Percentiles rank a stretch among this genome's conserved stretches.
These are phyloP conservation scores for Clavaria fumosa DNA, from an alignment of 768 basidiomycete species.

Conservation along the genomic window DNA sequence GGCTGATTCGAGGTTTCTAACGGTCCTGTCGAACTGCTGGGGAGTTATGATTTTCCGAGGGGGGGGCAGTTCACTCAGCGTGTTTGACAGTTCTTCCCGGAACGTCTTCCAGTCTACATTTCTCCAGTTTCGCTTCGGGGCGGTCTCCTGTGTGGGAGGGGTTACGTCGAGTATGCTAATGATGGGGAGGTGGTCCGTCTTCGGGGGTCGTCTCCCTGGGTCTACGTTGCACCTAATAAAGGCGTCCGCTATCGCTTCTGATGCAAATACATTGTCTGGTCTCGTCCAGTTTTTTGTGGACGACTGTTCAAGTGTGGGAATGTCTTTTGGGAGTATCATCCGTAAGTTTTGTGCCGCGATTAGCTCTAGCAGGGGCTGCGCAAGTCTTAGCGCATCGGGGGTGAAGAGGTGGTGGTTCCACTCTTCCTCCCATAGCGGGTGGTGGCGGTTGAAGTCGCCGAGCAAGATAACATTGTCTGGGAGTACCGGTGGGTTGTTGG, in stretches of 20 bases:
- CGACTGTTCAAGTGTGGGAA: slow-evolving; percentile 20
- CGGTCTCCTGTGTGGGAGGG: not conserved
- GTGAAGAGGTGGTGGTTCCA: slow-evolving; percentile 21
- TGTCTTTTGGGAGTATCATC: slow-evolving; percentile 20
- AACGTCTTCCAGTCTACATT: not conserved
- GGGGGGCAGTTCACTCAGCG: not conserved
- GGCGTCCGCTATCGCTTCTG: not conserved
- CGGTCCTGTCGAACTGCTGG: not conserved
- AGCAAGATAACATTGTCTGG: not conserved
- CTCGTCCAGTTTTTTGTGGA: slow-evolving; percentile 21
- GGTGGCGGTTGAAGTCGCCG: not conserved
- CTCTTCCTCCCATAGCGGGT: not conserved
- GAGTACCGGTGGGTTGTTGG: slow-evolving; percentile 6
- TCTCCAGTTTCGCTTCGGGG: not conserved
- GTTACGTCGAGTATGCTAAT: not conserved
- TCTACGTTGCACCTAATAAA: not conserved
- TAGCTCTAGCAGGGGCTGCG: slow-evolving; percentile 16
- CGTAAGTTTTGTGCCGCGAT: slow-evolving; percentile 15
- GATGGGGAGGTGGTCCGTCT: slow-evolving; percentile 2
- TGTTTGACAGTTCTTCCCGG: not conserved
- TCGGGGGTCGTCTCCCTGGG: not conserved
- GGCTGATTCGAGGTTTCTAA: not conserved
- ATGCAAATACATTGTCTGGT: slow-evolving; percentile 6
- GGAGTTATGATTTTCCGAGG: not conserved
- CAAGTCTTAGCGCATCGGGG: slow-evolving; percentile 8